Conservation (phyloP, 164 flowering plant species). For the Umbilicus rupestris region DNA sequence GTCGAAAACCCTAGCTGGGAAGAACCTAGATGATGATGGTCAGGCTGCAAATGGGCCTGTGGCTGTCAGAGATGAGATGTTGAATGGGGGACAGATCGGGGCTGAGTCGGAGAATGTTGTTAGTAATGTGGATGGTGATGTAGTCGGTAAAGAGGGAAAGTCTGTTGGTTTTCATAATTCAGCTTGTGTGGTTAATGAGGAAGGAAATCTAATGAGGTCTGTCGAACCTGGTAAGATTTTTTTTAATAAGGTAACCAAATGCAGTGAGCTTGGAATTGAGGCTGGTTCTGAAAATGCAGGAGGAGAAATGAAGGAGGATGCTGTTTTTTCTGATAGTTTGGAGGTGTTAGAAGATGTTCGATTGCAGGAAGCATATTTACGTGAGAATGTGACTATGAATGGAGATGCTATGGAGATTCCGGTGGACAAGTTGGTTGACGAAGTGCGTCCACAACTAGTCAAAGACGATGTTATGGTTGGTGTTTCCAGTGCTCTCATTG, state of each 20-base stretch:
- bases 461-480: not conserved
- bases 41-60: not conserved
- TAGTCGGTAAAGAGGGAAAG: not conserved
- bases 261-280: not conserved
- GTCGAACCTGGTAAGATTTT: not conserved
- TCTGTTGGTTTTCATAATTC: not conserved
- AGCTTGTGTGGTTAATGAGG: not conserved
- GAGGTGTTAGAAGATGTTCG: not conserved
- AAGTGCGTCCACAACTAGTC: not conserved
- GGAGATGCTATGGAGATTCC: conserved; percentile 9
- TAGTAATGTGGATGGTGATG: not conserved
- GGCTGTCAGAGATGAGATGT: not conserved
- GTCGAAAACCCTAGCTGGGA: conserved; percentile 18
- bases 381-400: conserved; percentile 1
- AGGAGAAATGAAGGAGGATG: conserved; percentile 2
- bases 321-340: not conserved
- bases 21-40: not conserved
- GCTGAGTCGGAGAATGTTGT: conserved; percentile 7
- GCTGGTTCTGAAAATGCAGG: conserved; percentile 7
- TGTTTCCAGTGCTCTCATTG: too few relatives aligned
- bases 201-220: not conserved
- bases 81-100: not conserved
- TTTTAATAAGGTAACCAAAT: not conserved
- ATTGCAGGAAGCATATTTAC: not conserved
- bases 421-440: conserved; percentile 3